These are phyloP conservation scores for Coemansia sp. DNA, from an alignment of 192 early-diverging fungal species.

Conservation along the genomic window DNA sequence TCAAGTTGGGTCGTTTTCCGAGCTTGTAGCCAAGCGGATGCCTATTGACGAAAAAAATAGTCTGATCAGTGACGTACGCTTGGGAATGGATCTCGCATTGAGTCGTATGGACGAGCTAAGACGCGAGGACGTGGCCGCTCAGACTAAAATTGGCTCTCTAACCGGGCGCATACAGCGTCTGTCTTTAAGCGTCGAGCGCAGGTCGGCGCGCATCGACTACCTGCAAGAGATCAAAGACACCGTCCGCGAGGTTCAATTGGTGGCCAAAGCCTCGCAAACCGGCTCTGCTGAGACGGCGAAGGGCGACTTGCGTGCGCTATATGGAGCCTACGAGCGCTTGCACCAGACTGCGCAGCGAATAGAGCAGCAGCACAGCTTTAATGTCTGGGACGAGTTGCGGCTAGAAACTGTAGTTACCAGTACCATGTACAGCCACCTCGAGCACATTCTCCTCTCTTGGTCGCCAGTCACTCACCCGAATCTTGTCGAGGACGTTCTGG, in stretches of 20 bases:
- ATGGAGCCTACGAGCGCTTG: constrained; percentile 8
- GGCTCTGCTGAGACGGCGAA: neutral
- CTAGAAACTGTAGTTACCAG: constrained; percentile 29
- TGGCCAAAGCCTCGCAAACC: neutral
- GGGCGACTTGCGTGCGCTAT: constrained; percentile 5
- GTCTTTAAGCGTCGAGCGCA: constrained; percentile 1
- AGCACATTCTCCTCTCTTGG: constrained; percentile 22
- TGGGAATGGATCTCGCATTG: constrained; percentile 40
- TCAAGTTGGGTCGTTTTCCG: constrained; percentile 24
- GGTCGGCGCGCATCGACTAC: constrained; percentile 10
- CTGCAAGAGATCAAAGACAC: constrained; percentile 12
- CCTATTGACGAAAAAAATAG: constrained; percentile 22
- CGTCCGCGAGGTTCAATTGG: constrained; percentile 3
- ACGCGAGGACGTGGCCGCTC: constrained; percentile 8
- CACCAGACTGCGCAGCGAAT: neutral
- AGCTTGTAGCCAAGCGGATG: constrained; percentile 25
- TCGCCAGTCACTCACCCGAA: constrained; percentile 5
- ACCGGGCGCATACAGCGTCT: constrained; percentile 7
- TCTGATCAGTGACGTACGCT: constrained; percentile 23
- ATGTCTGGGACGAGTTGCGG: constrained; percentile 36
- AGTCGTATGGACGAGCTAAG: constrained; percentile 17
- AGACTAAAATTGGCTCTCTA: neutral
- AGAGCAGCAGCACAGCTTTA: constrained; percentile 16
- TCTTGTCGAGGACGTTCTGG: constrained; percentile 6
- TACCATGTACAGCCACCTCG: constrained; percentile 4